Evolutionary conservation across 1,284 basidiomycete genomes (phyloP), one percentile per base, ranked within the genome.

Genomic region (Ceratobasidium theobromae): DNA sequence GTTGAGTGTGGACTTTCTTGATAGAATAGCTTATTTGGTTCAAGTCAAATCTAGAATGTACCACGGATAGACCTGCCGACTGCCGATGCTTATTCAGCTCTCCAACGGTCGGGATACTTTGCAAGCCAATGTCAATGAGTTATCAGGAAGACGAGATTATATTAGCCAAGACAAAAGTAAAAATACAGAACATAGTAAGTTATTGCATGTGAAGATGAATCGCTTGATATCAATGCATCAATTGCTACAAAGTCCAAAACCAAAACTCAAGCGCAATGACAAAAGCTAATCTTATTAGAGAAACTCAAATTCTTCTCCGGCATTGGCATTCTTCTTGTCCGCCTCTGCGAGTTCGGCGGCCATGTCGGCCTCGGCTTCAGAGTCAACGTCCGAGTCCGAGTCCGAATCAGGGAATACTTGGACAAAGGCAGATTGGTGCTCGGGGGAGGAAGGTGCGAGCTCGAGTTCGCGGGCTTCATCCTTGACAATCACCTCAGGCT

Each of bases 241-340:
- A 16, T 12, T 8, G 33, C 33, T 38, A 40, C 11, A 28, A 4
- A 43, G 43, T 23, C 16, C 35, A 33, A 38, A 23, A 38, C 52
- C 32, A 23, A 55, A 55, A 28, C 38, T 27, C 53, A 55, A 43
- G 25, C 38, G 14, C 35, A 23, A 55, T 12, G n/a, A n/a, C n/a
- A n/a, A n/a, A n/a, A n/a, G n/a, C n/a, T n/a, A n/a, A n/a, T n/a
- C n/a, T n/a, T n/a, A 48, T 30, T 28, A 58, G n/a, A 58, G 8
- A 25, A 58, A 30, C 55, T 58, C 55, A 48, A 58, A 58, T 25
- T 55, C 53, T 21, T 55, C 53, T n/a, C n/a, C n/a, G n/a, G n/a
- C n/a, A 18, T 8, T n/a, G 21, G 18, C 48, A 28, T 25, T 28
- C 48, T 28, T 40, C 18, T 38, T 55, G 18, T 55, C 40, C 38